A percentile compares a stretch with the other conserved stretches of the same genome.
phyloP scores from a whole-genome alignment of 176 grass and related monocot genomes.

The Musa acuminata region DNA sequence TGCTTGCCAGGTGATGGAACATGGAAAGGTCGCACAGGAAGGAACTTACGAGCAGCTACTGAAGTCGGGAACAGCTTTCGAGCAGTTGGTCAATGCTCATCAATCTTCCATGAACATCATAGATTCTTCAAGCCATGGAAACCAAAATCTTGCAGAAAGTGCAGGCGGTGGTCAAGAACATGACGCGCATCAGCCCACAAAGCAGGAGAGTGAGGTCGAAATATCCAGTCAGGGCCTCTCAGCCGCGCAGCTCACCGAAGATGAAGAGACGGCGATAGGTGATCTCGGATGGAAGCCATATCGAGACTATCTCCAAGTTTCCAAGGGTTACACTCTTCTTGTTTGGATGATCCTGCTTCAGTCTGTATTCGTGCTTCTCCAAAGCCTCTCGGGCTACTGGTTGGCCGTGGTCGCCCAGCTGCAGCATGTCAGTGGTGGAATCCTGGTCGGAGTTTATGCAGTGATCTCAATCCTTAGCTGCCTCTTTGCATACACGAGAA shows the following conservation, averaged over 20 bases:
- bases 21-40: constrained; percentile 49
- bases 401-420: background rate
- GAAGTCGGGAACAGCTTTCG: constrained; percentile 66
- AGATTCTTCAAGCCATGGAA: constrained; percentile 32
- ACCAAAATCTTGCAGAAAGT: constrained; percentile 20
- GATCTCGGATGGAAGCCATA: constrained; percentile 84
- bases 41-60: constrained; percentile 61
- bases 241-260: constrained; percentile 7
- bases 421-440: background rate
- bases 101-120: constrained; percentile 52
- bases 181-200: background rate
- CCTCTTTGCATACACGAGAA: constrained; percentile 43
- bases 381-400: background rate
- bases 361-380: background rate
- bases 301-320: constrained; percentile 46
- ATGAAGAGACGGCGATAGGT: background rate
- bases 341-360: background rate
- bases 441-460: constrained; percentile 3
- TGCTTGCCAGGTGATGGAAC: constrained; percentile 69
- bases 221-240: constrained; percentile 27
- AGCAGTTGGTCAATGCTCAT: constrained; percentile 73
- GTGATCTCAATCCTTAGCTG: background rate
- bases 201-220: constrained; percentile 44
- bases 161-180: constrained; percentile 10
- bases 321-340: background rate